A percentile compares a stretch with the other conserved stretches of the same genome.
These are phyloP conservation scores for Phytophthora citricola DNA, from an alignment of 352 stramenopile species.

Conservation along the genomic window DNA sequence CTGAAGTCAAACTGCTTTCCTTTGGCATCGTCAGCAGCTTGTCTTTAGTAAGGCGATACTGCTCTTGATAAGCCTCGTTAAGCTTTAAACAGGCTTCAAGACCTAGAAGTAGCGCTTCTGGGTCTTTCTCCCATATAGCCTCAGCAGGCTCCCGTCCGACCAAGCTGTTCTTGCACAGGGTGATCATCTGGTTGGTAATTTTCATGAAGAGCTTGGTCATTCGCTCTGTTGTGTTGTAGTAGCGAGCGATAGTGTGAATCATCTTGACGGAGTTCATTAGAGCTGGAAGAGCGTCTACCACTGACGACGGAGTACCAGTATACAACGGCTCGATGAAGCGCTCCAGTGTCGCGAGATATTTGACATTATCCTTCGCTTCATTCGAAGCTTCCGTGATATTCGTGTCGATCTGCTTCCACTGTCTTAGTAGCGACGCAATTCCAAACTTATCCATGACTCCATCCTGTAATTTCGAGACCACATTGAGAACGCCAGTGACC, in stretches of 20 bases:
- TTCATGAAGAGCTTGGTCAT: constrained; percentile 94
- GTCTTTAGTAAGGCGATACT: constrained; percentile 90
- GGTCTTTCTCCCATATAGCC: constrained; percentile 81
- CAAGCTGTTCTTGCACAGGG: constrained; percentile 77
- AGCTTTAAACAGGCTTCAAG: constrained; percentile 87
- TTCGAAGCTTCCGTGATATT: constrained; percentile 88
- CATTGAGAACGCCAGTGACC: constrained; percentile 83
- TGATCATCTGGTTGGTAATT: constrained; percentile 92
- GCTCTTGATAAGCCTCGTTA: constrained; percentile 92
- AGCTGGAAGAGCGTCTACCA: constrained; percentile 83
- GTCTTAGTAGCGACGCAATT: constrained; percentile 62
- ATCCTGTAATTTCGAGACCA: constrained; percentile 84
- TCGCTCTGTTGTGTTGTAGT: constrained; percentile 91
- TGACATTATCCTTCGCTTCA: constrained; percentile 89
- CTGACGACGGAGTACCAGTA: constrained; percentile 52
- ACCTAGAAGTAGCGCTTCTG: constrained; percentile 62
- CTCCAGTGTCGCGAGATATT: constrained; percentile 85
- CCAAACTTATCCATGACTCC: constrained; percentile 68
- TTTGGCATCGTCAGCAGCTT: constrained; percentile 89
- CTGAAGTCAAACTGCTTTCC: constrained; percentile 93
- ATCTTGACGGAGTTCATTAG: constrained; percentile 93
- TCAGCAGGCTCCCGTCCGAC: constrained; percentile 61
- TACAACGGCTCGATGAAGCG: constrained; percentile 90
- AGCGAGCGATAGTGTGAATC: constrained; percentile 90
- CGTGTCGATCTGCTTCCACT: constrained; percentile 91